phyloP scores from a whole-genome alignment of 768 basidiomycete species.

The Suillus subaureus region DNA sequence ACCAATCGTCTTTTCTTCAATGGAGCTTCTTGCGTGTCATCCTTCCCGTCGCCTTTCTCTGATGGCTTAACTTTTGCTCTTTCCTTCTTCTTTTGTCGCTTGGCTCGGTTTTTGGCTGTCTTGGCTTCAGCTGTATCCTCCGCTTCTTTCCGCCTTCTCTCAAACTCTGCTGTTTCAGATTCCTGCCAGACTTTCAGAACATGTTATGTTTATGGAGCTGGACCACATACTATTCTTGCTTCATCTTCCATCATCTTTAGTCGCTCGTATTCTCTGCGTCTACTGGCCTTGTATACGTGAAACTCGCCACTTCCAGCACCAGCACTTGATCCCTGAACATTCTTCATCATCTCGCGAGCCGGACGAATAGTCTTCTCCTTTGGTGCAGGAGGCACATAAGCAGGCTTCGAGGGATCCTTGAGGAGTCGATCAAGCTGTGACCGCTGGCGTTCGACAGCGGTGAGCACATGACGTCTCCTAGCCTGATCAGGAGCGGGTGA shows the following conservation, averaged over 20 bases:
- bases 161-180: slow-evolving; percentile 70
- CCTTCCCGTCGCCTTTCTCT: slow-evolving; percentile 27
- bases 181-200: slow-evolving; percentile 50
- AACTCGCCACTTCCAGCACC: slow-evolving; percentile 98
- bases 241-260: slow-evolving; percentile 89
- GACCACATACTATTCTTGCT: slow-evolving; percentile 62
- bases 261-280: slow-evolving; percentile 94
- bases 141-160: slow-evolving; percentile 67
- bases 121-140: slow-evolving; percentile 79
- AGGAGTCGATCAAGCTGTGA: slow-evolving; percentile 84
- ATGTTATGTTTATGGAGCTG: neutral
- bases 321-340: slow-evolving; percentile 96
- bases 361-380: slow-evolving; percentile 83
- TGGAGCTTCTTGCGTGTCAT: slow-evolving; percentile 40
- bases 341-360: slow-evolving; percentile 97
- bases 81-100: slow-evolving; percentile 91
- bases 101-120: slow-evolving; percentile 94
- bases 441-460: slow-evolving; percentile 54
- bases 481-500: slow-evolving; percentile 31
- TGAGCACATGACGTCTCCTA: slow-evolving; percentile 46
- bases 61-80: slow-evolving; percentile 50
- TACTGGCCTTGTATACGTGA: slow-evolving; percentile 96
- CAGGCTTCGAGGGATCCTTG: slow-evolving; percentile 85
- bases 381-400: slow-evolving; percentile 75
- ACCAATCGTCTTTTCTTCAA: slow-evolving; percentile 83